These are phyloP conservation scores for Fereydounia khargensis DNA, from an alignment of 1,284 basidiomycete genomes.

Conservation along the genomic window DNA sequence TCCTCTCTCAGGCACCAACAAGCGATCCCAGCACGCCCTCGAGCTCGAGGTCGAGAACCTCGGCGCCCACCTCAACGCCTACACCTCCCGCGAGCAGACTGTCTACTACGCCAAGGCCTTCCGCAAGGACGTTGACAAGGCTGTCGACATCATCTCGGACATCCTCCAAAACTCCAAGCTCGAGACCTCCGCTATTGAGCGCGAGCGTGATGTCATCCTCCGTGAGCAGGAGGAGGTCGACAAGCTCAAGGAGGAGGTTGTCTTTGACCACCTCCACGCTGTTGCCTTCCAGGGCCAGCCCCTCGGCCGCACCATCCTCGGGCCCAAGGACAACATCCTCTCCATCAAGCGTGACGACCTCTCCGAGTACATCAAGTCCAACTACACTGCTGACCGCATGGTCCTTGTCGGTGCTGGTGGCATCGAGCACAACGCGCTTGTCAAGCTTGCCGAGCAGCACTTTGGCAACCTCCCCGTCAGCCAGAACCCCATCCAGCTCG, in stretches of 20 bases:
- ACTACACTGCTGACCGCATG: constrained; percentile 99
- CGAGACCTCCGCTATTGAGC: constrained; percentile 81
- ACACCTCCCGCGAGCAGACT: constrained; percentile 97
- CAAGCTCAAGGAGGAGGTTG: constrained; percentile 96
- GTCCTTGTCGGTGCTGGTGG: constrained; percentile 96
- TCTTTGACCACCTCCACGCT: constrained; percentile 96
- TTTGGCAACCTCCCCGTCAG: constrained; percentile 87
- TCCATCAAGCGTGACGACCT: constrained; percentile 93
- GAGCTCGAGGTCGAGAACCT: constrained; percentile 98
- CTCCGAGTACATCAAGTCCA: constrained; percentile 86
- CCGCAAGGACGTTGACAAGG: constrained; percentile 85
- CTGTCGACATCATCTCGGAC: constrained; percentile 96
- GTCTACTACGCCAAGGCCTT: constrained; percentile 99
- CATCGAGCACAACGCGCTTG: constrained; percentile 86
- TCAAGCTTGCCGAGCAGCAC: constrained; percentile 91
- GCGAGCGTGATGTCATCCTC: constrained; percentile 94
- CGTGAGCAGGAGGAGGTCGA: constrained; percentile 99
- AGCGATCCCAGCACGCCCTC: constrained; percentile 83
- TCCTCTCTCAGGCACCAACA: constrained; percentile 69
- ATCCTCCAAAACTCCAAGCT: constrained; percentile 98
- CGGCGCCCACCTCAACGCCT: constrained; percentile 95
- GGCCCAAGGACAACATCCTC: constrained; percentile 92
- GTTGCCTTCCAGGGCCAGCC: constrained; percentile 95
- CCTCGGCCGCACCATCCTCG: constrained; percentile 94
- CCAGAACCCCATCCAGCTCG: constrained; percentile 81